phyloP scores from a whole-genome alignment of 208 protist species.

The Histomonas meleagridis region DNA sequence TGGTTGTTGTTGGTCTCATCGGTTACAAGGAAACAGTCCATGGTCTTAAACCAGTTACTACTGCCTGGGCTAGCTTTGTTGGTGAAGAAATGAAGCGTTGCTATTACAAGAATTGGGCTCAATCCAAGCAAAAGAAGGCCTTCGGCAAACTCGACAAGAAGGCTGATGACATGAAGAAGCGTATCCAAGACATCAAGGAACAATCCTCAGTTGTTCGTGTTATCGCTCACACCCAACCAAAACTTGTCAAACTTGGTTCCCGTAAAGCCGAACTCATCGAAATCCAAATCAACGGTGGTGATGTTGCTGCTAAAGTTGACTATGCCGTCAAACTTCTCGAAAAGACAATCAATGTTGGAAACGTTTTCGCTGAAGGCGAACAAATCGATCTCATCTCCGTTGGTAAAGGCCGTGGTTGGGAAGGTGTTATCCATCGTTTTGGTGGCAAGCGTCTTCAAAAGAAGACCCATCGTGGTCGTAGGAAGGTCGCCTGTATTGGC shows the following conservation, averaged over 20 bases:
- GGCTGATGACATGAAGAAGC: slow-evolving; percentile 60
- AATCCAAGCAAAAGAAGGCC: background rate
- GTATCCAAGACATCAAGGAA: slow-evolving; percentile 78
- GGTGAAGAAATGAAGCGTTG: background rate
- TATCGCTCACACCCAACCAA: slow-evolving; percentile 86
- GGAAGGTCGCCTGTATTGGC: slow-evolving; percentile 98
- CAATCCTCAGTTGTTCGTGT: slow-evolving; percentile 82
- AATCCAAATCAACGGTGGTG: slow-evolving; percentile 76
- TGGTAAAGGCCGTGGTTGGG: slow-evolving; percentile 85
- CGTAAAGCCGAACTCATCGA: slow-evolving; percentile 80
- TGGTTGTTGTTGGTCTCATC: background rate
- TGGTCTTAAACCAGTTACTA: background rate
- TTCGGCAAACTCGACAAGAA: slow-evolving; percentile 54
- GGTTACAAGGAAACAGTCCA: background rate
- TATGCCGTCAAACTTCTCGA: slow-evolving; percentile 80
- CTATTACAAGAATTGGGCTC: background rate
- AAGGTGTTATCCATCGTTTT: slow-evolving; percentile 91
- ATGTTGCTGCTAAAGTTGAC: slow-evolving; percentile 82
- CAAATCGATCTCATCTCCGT: slow-evolving; percentile 85
- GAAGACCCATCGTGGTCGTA: slow-evolving; percentile 94
- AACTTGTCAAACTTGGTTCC: slow-evolving; percentile 80
- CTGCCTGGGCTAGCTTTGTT: background rate
- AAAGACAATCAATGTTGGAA: slow-evolving; percentile 77
- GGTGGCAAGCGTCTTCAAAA: slow-evolving; percentile 81
- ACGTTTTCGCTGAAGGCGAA: slow-evolving; percentile 83